Evolutionary conservation across 2,329 filamentous ascomycete species (phyloP).

Genomic region (Stenocarpella maydis): DNA sequence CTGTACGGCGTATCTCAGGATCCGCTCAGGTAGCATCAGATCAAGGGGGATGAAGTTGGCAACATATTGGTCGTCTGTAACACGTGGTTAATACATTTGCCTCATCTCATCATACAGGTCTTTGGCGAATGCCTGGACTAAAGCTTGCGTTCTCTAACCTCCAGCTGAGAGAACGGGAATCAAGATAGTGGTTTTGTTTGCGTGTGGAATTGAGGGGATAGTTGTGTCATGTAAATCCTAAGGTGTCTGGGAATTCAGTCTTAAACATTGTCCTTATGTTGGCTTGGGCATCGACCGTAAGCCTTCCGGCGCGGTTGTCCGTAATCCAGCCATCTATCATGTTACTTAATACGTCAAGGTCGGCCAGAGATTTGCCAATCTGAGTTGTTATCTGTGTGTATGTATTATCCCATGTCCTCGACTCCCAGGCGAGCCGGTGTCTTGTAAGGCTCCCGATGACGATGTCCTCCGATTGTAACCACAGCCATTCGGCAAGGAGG

Average conservation of each 20-base stretch:
- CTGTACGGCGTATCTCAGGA: background rate
- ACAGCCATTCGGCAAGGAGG: background rate
- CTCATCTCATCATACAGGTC: background rate
- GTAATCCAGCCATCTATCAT: background rate
- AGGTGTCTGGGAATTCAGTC: background rate
- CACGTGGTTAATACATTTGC: background rate
- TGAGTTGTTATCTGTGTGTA: background rate
- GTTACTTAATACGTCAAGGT: background rate
- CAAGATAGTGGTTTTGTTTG: too few relatives aligned
- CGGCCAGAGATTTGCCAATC: background rate
- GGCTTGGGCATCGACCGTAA: background rate
- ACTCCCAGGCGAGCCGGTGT: background rate
- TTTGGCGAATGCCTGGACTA: background rate
- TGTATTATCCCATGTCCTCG: background rate
- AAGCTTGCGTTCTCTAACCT: background rate
- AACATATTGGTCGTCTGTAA: background rate
- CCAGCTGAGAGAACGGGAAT: background rate
- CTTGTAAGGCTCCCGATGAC: background rate
- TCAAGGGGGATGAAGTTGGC: background rate
- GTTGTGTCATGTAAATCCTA: background rate
- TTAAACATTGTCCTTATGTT: background rate
- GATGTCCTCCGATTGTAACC: background rate
- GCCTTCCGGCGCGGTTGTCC: background rate
- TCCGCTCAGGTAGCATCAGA: background rate
- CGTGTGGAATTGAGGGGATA: background rate